phyloP scores from a whole-genome alignment of 345 rosid genomes.

The Rhodamnia argentea region DNA sequence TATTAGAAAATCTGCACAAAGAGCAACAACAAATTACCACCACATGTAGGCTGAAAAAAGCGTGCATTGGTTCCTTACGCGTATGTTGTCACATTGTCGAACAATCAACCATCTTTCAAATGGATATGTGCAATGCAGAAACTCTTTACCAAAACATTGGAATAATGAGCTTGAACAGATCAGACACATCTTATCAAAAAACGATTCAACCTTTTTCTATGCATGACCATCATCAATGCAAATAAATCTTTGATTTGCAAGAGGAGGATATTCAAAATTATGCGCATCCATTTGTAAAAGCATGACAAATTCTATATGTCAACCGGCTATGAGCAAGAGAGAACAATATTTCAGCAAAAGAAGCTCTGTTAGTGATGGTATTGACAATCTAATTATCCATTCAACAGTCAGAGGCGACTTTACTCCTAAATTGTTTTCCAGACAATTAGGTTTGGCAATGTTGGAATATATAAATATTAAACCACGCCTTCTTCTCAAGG shows the following conservation, averaged over 20 bases:
- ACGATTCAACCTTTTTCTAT: background rate
- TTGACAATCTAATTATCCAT: background rate
- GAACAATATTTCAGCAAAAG: background rate
- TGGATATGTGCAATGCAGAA: background rate
- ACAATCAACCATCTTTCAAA: background rate
- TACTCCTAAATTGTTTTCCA: background rate
- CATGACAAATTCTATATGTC: background rate
- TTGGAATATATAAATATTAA: no score
- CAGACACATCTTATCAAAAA: background rate
- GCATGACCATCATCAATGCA: background rate
- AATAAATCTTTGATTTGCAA: background rate
- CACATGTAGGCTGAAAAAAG: background rate
- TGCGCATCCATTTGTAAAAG: background rate
- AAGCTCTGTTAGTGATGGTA: background rate
- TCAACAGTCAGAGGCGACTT: background rate
- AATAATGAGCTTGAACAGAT: background rate
- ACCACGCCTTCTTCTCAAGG: no score
- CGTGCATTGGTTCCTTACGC: background rate
- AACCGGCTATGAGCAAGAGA: background rate
- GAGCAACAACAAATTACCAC: background rate
- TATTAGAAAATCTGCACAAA: slow-evolving; percentile 57
- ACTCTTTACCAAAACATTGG: background rate
- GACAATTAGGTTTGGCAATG: background rate
- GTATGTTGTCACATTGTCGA: background rate
- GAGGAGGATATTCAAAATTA: background rate